phyloP scores from a whole-genome alignment of 1,139 yeast genomes.

The Eremothecium cymbalariae region DNA sequence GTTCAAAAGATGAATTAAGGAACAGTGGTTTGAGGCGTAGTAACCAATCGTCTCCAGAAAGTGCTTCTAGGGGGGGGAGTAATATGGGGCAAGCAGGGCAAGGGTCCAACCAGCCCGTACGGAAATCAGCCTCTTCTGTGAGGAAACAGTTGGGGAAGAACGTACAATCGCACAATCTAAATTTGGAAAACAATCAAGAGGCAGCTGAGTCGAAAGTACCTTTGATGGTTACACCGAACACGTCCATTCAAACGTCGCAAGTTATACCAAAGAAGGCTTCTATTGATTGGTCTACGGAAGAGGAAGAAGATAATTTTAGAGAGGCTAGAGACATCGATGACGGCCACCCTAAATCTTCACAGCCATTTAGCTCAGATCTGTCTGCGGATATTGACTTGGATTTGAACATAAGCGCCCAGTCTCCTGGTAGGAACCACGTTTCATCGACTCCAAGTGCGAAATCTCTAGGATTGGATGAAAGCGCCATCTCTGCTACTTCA shows the following conservation, averaged over 20 bases:
- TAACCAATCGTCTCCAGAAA: background rate
- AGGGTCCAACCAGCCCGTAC: too few relatives aligned
- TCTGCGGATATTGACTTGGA: background rate
- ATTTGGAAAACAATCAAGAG: background rate
- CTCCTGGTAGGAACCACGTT: too few relatives aligned
- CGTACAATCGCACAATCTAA: background rate
- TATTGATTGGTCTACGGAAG: conserved; percentile 77
- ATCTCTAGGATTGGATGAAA: background rate
- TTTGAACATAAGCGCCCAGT: background rate
- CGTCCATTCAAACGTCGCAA: conserved; percentile 44
- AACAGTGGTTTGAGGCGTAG: background rate
- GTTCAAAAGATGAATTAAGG: background rate
- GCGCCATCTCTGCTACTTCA: background rate
- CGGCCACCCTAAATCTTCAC: background rate
- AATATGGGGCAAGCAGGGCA: too few relatives aligned
- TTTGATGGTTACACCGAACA: conserved; percentile 5
- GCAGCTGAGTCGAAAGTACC: background rate
- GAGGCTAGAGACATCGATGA: background rate
- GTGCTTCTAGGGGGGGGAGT: background rate
- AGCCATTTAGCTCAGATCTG: background rate
- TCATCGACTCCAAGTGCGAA: background rate
- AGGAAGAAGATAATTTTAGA: conserved; percentile 41
- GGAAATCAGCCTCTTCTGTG: background rate
- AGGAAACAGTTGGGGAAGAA: background rate
- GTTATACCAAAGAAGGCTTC: conserved; percentile 73